phyloP scores from a whole-genome alignment of 2,329 filamentous ascomycete genomes.

The Aureobasidium leucospermi region DNA sequence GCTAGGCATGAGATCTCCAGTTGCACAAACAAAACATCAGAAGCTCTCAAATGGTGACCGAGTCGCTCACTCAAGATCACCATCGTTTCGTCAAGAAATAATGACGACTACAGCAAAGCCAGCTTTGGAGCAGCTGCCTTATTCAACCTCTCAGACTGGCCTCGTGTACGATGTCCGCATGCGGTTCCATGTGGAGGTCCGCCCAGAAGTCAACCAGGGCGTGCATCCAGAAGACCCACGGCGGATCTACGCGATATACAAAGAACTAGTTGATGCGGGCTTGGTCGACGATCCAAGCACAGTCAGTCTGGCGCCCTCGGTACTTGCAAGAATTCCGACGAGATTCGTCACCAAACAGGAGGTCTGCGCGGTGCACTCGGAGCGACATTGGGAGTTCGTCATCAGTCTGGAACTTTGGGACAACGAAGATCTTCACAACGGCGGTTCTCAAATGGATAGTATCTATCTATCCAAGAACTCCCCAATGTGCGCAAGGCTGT shows the following conservation, averaged over 20 bases:
- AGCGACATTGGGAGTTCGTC: conserved; percentile 75
- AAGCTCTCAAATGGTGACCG: conserved; percentile 2
- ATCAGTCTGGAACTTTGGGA: conserved; percentile 19
- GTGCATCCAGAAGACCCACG: conserved; percentile 92
- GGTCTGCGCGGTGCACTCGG: conserved; percentile 69
- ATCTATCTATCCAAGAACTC: conserved; percentile 36
- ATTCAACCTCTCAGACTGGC: conserved; percentile 34
- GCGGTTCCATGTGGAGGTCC: conserved; percentile 81
- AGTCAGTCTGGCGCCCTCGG: conserved; percentile 38
- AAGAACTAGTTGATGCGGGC: conserved; percentile 73
- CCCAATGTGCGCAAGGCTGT: conserved; percentile 65
- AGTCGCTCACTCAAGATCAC: background rate
- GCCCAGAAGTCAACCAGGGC: conserved; percentile 46
- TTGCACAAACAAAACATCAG: background rate
- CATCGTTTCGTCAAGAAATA: conserved; percentile 3
- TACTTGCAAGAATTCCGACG: conserved; percentile 63
- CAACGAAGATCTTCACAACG: conserved; percentile 53
- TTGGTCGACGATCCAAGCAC: conserved; percentile 60
- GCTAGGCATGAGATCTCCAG: background rate
- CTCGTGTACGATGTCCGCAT: conserved; percentile 80
- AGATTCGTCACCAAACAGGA: conserved; percentile 72
- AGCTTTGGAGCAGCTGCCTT: conserved; percentile 31
- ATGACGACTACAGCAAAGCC: conserved; percentile 8
- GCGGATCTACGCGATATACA: conserved; percentile 88
- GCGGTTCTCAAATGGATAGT: conserved; percentile 44